These are phyloP conservation scores for Vicia villosa DNA, from an alignment of 306 rosid genomes.

Conservation along the genomic window DNA sequence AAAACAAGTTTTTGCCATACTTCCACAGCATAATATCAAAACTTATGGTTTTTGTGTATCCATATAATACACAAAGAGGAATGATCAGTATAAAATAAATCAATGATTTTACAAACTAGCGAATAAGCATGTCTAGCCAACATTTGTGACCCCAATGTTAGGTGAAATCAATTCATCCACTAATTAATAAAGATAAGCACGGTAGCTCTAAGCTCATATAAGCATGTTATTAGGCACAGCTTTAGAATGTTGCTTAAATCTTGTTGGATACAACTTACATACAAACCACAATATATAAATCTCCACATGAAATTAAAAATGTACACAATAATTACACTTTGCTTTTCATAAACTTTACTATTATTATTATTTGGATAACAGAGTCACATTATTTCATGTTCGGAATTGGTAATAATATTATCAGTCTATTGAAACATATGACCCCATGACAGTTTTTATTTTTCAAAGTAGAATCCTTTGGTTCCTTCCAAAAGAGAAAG, in stretches of 20 bases:
- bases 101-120: background rate
- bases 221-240: constrained; percentile 42
- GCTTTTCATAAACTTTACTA: constrained; percentile 17
- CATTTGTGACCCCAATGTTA: constrained; percentile 35
- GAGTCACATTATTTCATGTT: constrained; percentile 23
- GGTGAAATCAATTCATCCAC: constrained; percentile 34
- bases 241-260: constrained; percentile 32
- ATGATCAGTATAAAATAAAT: background rate
- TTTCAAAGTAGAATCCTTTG: constrained; percentile 26
- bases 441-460: constrained; percentile 23
- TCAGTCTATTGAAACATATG: constrained; percentile 15
- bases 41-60: constrained; percentile 10
- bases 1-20: background rate
- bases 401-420: constrained; percentile 24
- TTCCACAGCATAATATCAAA: background rate
- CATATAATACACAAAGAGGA: background rate
- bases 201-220: constrained; percentile 8
- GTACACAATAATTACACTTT: background rate
- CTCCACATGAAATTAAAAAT: constrained; percentile 27
- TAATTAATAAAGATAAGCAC: constrained; percentile 37
- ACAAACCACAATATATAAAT: constrained; percentile 5
- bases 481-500: constrained; percentile 31
- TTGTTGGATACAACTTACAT: constrained; percentile 22
- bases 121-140: constrained; percentile 25
- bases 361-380: background rate